Evolutionary conservation across 179 eudicot genomes (phyloP).

Genomic region (Spinacia oleracea): DNA sequence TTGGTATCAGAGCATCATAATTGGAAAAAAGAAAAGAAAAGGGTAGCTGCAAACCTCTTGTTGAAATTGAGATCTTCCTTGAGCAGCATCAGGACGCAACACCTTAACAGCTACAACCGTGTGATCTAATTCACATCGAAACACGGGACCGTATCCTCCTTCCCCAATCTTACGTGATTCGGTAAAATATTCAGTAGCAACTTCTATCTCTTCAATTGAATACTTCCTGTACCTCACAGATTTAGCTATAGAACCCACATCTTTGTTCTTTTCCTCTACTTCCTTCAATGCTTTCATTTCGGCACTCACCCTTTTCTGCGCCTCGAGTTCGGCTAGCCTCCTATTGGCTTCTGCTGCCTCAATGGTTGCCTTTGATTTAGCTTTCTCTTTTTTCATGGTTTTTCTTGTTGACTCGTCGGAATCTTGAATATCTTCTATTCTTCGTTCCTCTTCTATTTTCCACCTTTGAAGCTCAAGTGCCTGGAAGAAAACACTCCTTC

Average conservation of each 20-base stretch:
- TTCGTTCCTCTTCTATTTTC: conserved; percentile 37
- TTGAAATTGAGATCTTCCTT: conserved; percentile 52
- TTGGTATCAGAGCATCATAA: too few relatives aligned
- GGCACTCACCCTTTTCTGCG: conserved; percentile 28
- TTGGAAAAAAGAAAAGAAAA: too few relatives aligned
- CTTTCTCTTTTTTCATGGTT: conserved; percentile 21
- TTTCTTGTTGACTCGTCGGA: conserved; percentile 16
- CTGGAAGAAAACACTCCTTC: conserved; percentile 8
- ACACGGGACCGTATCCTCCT: conserved; percentile 49
- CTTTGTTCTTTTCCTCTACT: conserved; percentile 23
- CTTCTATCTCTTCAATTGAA: conserved; percentile 44
- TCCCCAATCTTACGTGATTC: conserved; percentile 40
- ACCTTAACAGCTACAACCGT: conserved; percentile 44
- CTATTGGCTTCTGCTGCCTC: conserved; percentile 39
- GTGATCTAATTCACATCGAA: conserved; percentile 37
- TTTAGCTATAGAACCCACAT: background rate
- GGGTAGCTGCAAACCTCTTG: conserved; percentile 39
- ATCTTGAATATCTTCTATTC: conserved; percentile 23
- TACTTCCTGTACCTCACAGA: conserved; percentile 34
- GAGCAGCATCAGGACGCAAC: conserved; percentile 57
- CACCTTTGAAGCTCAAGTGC: conserved; percentile 41
- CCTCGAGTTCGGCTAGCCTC: conserved; percentile 36
- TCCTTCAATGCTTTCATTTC: conserved; percentile 40
- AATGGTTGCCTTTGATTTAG: conserved; percentile 31
- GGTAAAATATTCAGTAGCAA: conserved; percentile 34